Percentiles rank a stretch among this genome's conserved stretches.
These are phyloP conservation scores for Penicillium bovifimosum DNA, from an alignment of 495 filamentous ascomycete species.

Conservation along the genomic window DNA sequence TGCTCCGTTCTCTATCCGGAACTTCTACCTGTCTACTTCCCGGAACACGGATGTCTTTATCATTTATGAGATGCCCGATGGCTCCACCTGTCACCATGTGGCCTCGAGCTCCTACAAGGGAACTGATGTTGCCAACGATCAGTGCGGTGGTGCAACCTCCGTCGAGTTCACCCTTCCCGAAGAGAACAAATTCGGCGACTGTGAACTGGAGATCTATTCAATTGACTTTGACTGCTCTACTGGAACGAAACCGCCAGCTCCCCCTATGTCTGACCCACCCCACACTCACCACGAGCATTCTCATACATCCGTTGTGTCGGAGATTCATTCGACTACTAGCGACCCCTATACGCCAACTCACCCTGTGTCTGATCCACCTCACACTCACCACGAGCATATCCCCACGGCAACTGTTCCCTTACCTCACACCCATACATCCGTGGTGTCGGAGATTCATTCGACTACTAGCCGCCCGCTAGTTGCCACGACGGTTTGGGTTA, in stretches of 20 bases:
- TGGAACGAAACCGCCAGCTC: slow-evolving; percentile 23
- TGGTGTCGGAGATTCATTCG: neutral
- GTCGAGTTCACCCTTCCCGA: slow-evolving; percentile 69
- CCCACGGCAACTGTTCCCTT: neutral
- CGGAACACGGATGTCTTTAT: slow-evolving; percentile 71
- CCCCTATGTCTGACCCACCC: neutral
- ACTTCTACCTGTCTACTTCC: slow-evolving; percentile 65
- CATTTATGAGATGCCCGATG: slow-evolving; percentile 76
- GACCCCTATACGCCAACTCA: no score
- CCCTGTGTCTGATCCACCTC: neutral
- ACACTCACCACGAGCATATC: neutral
- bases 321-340: neutral
- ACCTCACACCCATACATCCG: no score
- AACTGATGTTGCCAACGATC: slow-evolving; percentile 66
- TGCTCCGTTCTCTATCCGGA: slow-evolving; percentile 66
- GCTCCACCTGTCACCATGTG: slow-evolving; percentile 70
- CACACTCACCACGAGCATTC: slow-evolving; percentile 8
- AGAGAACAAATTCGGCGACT: slow-evolving; percentile 47
- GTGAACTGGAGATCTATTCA: slow-evolving; percentile 66
- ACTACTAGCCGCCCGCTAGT: slow-evolving; percentile 20
- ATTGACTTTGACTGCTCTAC: slow-evolving; percentile 75
- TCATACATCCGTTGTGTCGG: neutral
- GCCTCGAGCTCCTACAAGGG: slow-evolving; percentile 56
- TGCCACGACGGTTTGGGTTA: slow-evolving; percentile 55
- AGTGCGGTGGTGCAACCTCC: slow-evolving; percentile 82